phyloP scores from a whole-genome alignment of 2,329 filamentous ascomycete species.

The Alternaria solani region DNA sequence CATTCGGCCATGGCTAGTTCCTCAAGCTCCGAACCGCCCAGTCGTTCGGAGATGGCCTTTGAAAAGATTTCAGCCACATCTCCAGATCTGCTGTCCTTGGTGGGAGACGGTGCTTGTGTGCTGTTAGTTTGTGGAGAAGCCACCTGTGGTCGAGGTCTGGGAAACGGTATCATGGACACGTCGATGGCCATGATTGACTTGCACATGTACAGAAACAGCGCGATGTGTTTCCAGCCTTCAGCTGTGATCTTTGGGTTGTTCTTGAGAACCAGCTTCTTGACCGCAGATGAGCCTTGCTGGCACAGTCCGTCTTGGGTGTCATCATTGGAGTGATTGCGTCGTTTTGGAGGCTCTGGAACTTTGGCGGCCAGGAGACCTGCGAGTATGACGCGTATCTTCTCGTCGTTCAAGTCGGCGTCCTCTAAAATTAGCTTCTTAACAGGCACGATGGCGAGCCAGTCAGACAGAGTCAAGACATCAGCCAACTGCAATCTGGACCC shows the following conservation, averaged over 20 bases:
- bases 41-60: conserved; percentile 77
- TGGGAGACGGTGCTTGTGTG: conserved; percentile 11
- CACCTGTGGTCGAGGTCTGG: conserved; percentile 26
- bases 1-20: conserved; percentile 86
- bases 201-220: conserved; percentile 89
- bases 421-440: conserved; percentile 86
- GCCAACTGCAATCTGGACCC: conserved; percentile 83
- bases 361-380: conserved; percentile 85
- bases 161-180: conserved; percentile 81
- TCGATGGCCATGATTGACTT: conserved; percentile 86
- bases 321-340: conserved; percentile 12
- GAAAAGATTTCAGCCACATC: conserved; percentile 74
- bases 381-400: conserved; percentile 84
- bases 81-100: conserved; percentile 36
- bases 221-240: conserved; percentile 91
- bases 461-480: conserved; percentile 86
- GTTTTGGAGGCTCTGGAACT: conserved; percentile 65
- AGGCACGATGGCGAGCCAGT: conserved; percentile 93
- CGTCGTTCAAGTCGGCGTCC: conserved; percentile 85
- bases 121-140: conserved; percentile 26
- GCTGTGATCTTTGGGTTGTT: conserved; percentile 84
- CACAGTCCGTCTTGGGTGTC: conserved; percentile 27
- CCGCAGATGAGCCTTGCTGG: conserved; percentile 67
- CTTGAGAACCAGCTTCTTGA: conserved; percentile 87
- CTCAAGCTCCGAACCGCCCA: conserved; percentile 79